Conservation (phyloP, 1,284 basidiomycete species). For the Cryptococcus sp. region DNA sequence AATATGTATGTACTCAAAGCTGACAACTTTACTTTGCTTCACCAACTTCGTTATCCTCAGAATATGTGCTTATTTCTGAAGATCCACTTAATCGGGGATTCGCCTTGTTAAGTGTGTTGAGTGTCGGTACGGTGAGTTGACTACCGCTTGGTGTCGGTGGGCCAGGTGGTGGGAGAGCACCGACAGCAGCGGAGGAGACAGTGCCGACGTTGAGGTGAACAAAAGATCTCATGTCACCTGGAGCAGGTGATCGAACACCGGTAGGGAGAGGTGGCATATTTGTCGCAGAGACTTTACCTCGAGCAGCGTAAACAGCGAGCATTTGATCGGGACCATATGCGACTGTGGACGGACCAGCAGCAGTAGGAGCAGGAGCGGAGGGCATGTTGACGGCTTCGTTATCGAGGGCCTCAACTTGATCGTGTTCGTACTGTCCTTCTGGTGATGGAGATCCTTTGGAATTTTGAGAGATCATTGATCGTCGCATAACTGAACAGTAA, state of each 20-base stretch:
- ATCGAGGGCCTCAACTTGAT: constrained; percentile 24
- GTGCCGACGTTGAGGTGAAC: constrained; percentile 39
- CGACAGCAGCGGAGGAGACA: constrained; percentile 24
- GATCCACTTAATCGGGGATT: background rate
- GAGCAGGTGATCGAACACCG: constrained; percentile 10
- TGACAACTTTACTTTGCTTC: constrained; percentile 2
- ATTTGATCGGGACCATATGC: constrained; percentile 46
- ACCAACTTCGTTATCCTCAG: constrained; percentile 7
- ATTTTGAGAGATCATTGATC: constrained; percentile 29
- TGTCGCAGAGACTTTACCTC: constrained; percentile 24
- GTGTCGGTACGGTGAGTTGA: background rate
- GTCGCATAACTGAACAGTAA: constrained; percentile 16
- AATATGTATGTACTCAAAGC: background rate
- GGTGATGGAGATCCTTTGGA: constrained; percentile 7
- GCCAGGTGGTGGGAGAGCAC: constrained; percentile 31
- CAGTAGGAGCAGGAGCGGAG: background rate
- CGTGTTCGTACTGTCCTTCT: background rate
- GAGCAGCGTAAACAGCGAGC: constrained; percentile 47
- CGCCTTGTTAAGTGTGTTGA: background rate
- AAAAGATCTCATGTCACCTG: constrained; percentile 29
- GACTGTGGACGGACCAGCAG: constrained; percentile 18
- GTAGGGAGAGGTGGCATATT: constrained; percentile 6
- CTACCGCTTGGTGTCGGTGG: constrained; percentile 1
- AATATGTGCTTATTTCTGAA: constrained; percentile 2
- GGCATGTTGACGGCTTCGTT: constrained; percentile 2